Evolutionary conservation across 441 rosid species (phyloP), one percentile per base, ranked within the genome.

Genomic region (Erysimum cheiri): DNA sequence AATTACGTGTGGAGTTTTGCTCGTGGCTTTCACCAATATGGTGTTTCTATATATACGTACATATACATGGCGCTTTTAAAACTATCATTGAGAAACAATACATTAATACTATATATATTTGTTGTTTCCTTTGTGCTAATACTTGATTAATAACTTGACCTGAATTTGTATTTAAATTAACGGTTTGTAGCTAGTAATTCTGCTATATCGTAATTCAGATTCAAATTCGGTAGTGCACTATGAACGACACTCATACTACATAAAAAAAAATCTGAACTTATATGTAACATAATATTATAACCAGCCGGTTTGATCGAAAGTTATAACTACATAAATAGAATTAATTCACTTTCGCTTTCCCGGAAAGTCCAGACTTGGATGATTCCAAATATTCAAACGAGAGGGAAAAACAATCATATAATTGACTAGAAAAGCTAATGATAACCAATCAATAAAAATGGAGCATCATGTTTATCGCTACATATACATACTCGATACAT

Each of bases 11-110:
- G 79, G 79, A 70, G 57, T 64, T 70, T 76, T 64, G 68, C 61
- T 70, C 52, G 72, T 76, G 79, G 75, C 79, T 76, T 76, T 76
- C 79, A 70, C 79, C 63, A 64, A 70, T 70, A 64, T 76, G 63
- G 75, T 35, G 39, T 39, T 54, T 64, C 58, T 66, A 64, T 57
- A 75, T 19, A 58, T 35, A 69, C 52, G 67, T 76, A 58, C 75
- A 64, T 59, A 15, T 64, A 40, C 49, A 26, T 76, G 52, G 31
- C 71, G 4, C 70, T 75, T 70, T 64, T 7, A 41, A 39, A 54
- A 49, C 36, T 26, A 7, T 53, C 64, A 61, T 61, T 37, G 24
- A 74, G 24, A 61, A 67, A 36, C 60, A 41, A 41, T 43, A 29
- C 71, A 57, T 22, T 29, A 54, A n/a, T n/a, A n/a, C n/a, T n/a